These are phyloP conservation scores for Cyphellophora europaea DNA, from an alignment of 2,329 filamentous ascomycete species.

Conservation along the genomic window DNA sequence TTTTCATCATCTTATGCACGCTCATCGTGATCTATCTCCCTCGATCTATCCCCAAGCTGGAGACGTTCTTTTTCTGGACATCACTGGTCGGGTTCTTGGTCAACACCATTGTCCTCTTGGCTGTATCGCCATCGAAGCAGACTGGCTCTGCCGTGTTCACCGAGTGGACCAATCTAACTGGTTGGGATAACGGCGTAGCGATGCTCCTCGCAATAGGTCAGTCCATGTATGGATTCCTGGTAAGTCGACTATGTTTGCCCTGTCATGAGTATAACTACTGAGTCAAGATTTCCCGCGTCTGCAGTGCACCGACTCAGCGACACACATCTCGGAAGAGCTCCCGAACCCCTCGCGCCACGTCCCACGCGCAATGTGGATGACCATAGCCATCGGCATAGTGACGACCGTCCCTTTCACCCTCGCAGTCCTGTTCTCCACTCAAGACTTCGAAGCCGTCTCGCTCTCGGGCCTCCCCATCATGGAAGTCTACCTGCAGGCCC, in stretches of 20 bases:
- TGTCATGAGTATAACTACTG: too few relatives aligned
- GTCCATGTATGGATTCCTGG: constrained; percentile 20
- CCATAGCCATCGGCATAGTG: constrained; percentile 15
- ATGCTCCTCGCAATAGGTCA: constrained; percentile 29
- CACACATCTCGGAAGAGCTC: constrained; percentile 37
- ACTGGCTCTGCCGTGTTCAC: constrained; percentile 44
- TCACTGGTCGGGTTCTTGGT: constrained; percentile 18
- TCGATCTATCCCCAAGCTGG: constrained; percentile 9
- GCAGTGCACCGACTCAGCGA: constrained; percentile 20
- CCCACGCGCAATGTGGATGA: constrained; percentile 29
- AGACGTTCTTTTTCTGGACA: constrained; percentile 14
- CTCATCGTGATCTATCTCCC: constrained; percentile 11
- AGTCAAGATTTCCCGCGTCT: too few relatives aligned
- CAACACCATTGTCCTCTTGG: constrained; percentile 22
- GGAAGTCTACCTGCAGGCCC: constrained; percentile 16
- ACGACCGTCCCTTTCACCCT: constrained; percentile 12
- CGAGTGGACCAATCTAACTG: constrained; percentile 57
- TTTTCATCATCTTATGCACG: constrained; percentile 6
- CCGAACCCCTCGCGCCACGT: constrained; percentile 26
- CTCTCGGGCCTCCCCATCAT: constrained; percentile 15
- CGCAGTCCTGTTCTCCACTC: constrained; percentile 16
- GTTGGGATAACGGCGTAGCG: constrained; percentile 58
- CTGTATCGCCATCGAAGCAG: constrained; percentile 12
- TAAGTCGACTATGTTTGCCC: neutral
- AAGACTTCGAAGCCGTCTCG: constrained; percentile 13